A percentile compares a stretch with the other conserved stretches of the same genome.
Evolutionary conservation across 2,329 filamentous ascomycete species (phyloP).

Genomic region (Alternaria viburni): DNA sequence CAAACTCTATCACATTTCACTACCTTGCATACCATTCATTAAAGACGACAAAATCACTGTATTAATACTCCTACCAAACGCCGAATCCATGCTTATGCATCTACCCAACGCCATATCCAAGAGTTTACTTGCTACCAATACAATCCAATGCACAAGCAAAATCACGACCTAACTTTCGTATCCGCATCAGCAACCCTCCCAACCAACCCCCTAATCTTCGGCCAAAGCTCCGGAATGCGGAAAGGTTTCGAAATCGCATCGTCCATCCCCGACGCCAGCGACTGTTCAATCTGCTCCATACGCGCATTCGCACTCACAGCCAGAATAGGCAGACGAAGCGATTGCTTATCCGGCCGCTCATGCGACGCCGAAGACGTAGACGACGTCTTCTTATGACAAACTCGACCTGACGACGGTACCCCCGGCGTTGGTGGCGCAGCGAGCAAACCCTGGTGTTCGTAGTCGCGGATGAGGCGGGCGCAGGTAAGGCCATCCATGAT

Average conservation of each 20-base stretch:
- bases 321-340: constrained; percentile 32
- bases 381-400: background rate
- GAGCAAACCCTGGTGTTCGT: constrained; percentile 31
- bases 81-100: background rate
- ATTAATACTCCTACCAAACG: background rate
- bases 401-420: background rate
- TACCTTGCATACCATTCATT: too few relatives aligned
- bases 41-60: too few relatives aligned
- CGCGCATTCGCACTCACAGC: constrained; percentile 47
- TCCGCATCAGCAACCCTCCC: constrained; percentile 1
- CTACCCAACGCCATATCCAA: background rate
- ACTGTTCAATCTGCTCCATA: constrained; percentile 39
- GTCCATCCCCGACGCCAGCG: constrained; percentile 42
- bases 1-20: too few relatives aligned
- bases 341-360: background rate
- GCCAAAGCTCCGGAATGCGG: constrained; percentile 31
- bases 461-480: constrained; percentile 35
- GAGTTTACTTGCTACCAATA: too few relatives aligned
- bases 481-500: constrained; percentile 44
- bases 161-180: background rate
- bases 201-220: constrained; percentile 20
- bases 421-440: background rate
- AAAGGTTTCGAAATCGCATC: constrained; percentile 37
- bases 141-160: background rate
- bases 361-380: background rate